Evolutionary conservation across 805 yeast species (phyloP).

Genomic region (Saccharomycopsis vini): DNA sequence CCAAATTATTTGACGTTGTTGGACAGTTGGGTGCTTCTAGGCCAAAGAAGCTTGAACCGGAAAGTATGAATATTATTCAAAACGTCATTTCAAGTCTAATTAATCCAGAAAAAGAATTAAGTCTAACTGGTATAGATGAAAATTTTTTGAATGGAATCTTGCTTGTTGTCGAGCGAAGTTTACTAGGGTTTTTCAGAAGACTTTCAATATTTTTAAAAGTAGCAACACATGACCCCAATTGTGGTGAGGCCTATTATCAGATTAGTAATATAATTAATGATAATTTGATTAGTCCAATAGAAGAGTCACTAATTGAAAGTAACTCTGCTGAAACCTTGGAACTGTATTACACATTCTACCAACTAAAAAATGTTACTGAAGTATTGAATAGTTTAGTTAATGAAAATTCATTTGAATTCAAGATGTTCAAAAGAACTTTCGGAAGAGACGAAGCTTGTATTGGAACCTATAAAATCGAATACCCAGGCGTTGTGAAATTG

Average conservation of each 20-base stretch:
- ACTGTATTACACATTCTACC: constrained; percentile 11
- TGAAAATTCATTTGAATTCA: too few relatives aligned
- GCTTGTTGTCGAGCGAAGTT: constrained; percentile 2
- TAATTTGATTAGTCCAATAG: constrained; percentile 8
- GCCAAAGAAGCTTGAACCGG: neutral
- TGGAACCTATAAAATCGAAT: constrained; percentile 30
- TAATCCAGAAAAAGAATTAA: neutral
- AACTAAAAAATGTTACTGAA: constrained; percentile 1
- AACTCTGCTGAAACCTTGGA: constrained; percentile 4
- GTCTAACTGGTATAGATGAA: constrained; percentile 4
- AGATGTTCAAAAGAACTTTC: too few relatives aligned
- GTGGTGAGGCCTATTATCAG: constrained; percentile 1
- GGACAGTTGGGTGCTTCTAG: neutral
- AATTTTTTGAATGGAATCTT: constrained; percentile 10
- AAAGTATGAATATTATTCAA: neutral
- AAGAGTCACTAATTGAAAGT: constrained; percentile 1
- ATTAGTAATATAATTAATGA: constrained; percentile 9
- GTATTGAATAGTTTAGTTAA: neutral
- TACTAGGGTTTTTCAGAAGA: constrained; percentile 10
- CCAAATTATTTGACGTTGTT: neutral
- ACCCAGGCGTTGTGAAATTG: constrained; percentile 47
- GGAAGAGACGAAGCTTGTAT: too few relatives aligned
- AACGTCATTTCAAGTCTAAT: neutral
- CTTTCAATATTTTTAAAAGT: constrained; percentile 7
- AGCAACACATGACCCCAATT: constrained; percentile 4